Percentiles rank a stretch among this genome's conserved stretches.
Conservation (phyloP, 371 early-diverging fungal species). For the Mortierella sp. region DNA sequence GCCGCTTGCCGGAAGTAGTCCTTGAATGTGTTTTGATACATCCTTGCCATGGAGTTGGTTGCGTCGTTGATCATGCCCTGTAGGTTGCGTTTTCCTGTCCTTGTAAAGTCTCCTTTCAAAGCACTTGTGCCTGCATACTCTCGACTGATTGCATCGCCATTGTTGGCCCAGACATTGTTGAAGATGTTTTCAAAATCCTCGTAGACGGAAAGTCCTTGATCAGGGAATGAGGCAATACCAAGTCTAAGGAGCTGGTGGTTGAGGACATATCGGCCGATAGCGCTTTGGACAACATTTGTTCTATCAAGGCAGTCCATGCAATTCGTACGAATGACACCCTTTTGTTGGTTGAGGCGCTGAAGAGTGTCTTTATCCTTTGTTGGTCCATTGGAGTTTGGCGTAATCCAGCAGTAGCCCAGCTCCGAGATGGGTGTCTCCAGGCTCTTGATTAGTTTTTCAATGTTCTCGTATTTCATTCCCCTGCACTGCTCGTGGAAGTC, state of each 20-base stretch:
- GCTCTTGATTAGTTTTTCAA: constrained; percentile 72
- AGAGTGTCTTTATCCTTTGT: constrained; percentile 8
- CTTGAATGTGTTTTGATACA: constrained; percentile 78
- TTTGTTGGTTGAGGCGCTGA: constrained; percentile 66
- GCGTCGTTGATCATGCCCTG: constrained; percentile 82
- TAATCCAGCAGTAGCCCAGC: constrained; percentile 74
- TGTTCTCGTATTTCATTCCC: constrained; percentile 85
- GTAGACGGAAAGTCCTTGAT: constrained; percentile 68
- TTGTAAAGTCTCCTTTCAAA: constrained; percentile 76
- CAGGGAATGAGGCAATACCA: constrained; percentile 71
- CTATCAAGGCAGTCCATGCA: constrained; percentile 99
- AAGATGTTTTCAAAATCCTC: constrained; percentile 69
- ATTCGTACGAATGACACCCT: constrained; percentile 95
- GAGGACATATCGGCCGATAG: constrained; percentile 80
- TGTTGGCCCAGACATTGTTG: constrained; percentile 77
- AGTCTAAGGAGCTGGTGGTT: constrained; percentile 72
- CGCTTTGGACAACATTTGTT: constrained; percentile 98
- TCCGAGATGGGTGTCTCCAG: constrained; percentile 76
- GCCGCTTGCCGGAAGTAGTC: constrained; percentile 67
- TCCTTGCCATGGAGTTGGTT: constrained; percentile 73
- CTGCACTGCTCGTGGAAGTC: constrained; percentile 97
- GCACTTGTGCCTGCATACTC: constrained; percentile 80
- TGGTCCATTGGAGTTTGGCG: constrained; percentile 11
- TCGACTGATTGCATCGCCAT: constrained; percentile 71
- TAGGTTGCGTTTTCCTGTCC: constrained; percentile 75